Conservation (phyloP, 1,139 yeast species). For the Debaryomyces fabryi region DNA sequence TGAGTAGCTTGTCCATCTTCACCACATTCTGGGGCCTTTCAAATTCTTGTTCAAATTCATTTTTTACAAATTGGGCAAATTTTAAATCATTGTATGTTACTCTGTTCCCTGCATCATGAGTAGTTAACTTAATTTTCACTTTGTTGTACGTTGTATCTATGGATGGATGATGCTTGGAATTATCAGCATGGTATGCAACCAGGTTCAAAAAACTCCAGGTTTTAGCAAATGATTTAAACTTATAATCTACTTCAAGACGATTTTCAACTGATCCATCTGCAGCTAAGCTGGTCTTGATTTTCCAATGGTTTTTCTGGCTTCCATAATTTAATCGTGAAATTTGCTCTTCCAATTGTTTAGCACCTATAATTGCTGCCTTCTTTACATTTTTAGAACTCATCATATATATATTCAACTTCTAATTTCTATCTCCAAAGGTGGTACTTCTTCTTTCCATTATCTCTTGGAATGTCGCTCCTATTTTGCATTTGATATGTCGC, state of each 20-base stretch:
- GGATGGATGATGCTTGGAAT: constrained; percentile 73
- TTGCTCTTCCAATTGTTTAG: constrained; percentile 8
- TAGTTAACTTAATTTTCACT: constrained; percentile 59
- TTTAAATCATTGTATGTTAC: constrained; percentile 61
- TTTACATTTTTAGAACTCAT: background rate
- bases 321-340: constrained; percentile 8
- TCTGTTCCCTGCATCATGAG: constrained; percentile 64
- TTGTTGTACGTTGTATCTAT: constrained; percentile 63
- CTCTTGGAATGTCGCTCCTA: background rate
- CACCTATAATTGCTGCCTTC: constrained; percentile 4
- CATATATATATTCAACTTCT: background rate
- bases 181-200: constrained; percentile 63
- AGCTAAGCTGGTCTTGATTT: background rate
- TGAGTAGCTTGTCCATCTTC: constrained; percentile 6
- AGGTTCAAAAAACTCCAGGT: constrained; percentile 69
- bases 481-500: background rate
- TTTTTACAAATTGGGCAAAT: constrained; percentile 49
- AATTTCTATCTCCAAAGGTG: background rate
- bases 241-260: constrained; percentile 29
- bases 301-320: constrained; percentile 9
- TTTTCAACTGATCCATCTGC: constrained; percentile 6
- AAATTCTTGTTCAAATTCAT: constrained; percentile 12
- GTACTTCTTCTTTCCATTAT: background rate
- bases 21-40: constrained; percentile 6
- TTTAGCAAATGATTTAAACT: constrained; percentile 53